A percentile compares a stretch with the other conserved stretches of the same genome.
phyloP scores from a whole-genome alignment of 2,329 filamentous ascomycete genomes.

The Curvularia hawaiiensis region DNA sequence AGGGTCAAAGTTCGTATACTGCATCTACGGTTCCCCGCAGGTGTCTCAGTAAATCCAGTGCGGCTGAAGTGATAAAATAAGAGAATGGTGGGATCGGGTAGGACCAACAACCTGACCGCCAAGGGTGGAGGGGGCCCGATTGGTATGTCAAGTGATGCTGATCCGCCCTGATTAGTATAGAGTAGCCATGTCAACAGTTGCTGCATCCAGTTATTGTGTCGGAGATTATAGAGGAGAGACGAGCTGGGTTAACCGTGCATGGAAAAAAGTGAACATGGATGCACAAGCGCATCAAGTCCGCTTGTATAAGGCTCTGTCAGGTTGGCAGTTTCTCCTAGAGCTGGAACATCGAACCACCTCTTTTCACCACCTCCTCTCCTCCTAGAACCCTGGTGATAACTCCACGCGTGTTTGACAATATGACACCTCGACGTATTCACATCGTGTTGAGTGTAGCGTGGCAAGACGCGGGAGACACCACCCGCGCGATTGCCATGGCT shows the following conservation, averaged over 20 bases:
- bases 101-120: background rate
- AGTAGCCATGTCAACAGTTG: background rate
- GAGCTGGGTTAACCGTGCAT: background rate
- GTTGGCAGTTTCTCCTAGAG: background rate
- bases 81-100: background rate
- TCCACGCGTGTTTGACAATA: background rate
- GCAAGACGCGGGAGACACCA: conserved; percentile 43
- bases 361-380: background rate
- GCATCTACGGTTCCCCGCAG: conserved; percentile 20
- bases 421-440: conserved; percentile 27
- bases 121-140: background rate
- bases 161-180: background rate
- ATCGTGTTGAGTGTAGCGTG: conserved; percentile 41
- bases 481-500: conserved; percentile 39
- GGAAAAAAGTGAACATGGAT: background rate
- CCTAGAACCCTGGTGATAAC: background rate
- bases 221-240: conserved; percentile 17
- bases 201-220: background rate
- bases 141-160: background rate
- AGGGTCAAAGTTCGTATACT: background rate
- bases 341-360: background rate
- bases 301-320: conserved; percentile 4
- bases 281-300: background rate
- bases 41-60: background rate
- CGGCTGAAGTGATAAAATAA: background rate